These are phyloP conservation scores for Torulaspora gathmanii DNA, from an alignment of 805 yeast species.

Conservation along the genomic window DNA sequence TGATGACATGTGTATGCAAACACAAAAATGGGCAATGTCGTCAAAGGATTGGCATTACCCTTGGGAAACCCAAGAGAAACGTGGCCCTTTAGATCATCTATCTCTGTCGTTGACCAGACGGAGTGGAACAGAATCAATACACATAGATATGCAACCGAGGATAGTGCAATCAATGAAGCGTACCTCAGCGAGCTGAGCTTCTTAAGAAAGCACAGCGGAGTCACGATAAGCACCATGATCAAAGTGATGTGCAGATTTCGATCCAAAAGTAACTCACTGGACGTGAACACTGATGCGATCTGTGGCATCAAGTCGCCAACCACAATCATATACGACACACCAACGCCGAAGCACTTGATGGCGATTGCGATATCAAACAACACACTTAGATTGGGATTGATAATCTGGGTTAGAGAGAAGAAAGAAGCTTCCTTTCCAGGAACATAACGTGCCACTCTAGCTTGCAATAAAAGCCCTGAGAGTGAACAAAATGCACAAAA, in stretches of 20 bases:
- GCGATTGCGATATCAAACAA: conserved; percentile 66
- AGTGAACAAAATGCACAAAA: conserved; percentile 31
- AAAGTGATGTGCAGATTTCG: conserved; percentile 60
- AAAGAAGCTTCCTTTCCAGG: conserved; percentile 55
- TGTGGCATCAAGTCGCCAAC: conserved; percentile 69
- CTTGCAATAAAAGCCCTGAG: conserved; percentile 57
- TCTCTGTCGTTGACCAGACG: conserved; percentile 32
- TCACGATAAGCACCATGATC: conserved; percentile 44
- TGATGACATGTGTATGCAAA: conserved; percentile 97
- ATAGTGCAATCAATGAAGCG: conserved; percentile 77
- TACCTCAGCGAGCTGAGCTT: conserved; percentile 78
- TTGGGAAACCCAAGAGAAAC: conserved; percentile 46
- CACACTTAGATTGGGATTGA: conserved; percentile 57
- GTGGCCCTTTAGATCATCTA: conserved; percentile 42
- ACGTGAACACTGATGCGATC: conserved; percentile 34
- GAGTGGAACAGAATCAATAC: conserved; percentile 71
- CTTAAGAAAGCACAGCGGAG: conserved; percentile 62
- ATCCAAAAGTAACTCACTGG: conserved; percentile 36
- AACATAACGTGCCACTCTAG: conserved; percentile 51
- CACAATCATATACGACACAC: conserved; percentile 61
- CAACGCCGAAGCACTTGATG: conserved; percentile 67
- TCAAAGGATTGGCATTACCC: conserved; percentile 46
- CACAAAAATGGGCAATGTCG: conserved; percentile 84
- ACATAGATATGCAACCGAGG: conserved; percentile 74
- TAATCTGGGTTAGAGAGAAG: conserved; percentile 55